Evolutionary conservation across 164 flowering plant genomes (phyloP), one percentile per base, ranked within the genome.

Genomic region (Echeveria elegans): DNA sequence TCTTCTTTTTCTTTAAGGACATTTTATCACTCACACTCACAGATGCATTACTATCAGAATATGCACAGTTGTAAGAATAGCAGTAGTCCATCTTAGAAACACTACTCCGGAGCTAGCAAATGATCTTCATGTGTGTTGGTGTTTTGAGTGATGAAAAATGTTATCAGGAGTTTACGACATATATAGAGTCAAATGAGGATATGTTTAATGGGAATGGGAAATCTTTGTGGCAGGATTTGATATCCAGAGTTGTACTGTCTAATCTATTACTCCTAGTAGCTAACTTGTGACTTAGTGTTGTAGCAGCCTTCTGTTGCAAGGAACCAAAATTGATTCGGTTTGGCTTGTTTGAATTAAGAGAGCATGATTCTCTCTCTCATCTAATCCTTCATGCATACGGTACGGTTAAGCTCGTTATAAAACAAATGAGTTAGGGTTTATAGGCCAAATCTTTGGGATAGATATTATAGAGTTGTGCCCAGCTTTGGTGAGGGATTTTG

Each of bases 1-100:
- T 62, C 26, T 34, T 29, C 65, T 32, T 62, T 7, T 7, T 24
- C 7, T 34, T 61, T 5, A 0, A 18, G 15, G 19, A 15, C n/a
- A n/a, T n/a, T 14, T 43, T 11, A 43, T 15, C 4, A 62, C 41
- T 32, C 37, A 9, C 4, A 62, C 41, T 32, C 37, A 9, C 65
- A 16, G 65, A 52, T 21, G 56, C 24, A 48, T 48, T n/a, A n/a
- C n/a, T 48, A 48, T 48, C 56, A 48, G 56, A 21, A n/a, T 48
- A 10, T 48, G 56, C 56, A 5, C 24, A 6, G 10, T 48, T 48
- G 56, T 48, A 48, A 5, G 56, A n/a, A 14, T 21, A 23, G 58
- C 3, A 23, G 58, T 52, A 24, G 11, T 52, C 58, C 58, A 52
- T 52, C 29, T 21, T 9, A 8, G 28, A 12, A 18, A 0, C 41